Evolutionary conservation across 2,329 filamentous ascomycete genomes (phyloP).

Genomic region (Fulvia fulva): DNA sequence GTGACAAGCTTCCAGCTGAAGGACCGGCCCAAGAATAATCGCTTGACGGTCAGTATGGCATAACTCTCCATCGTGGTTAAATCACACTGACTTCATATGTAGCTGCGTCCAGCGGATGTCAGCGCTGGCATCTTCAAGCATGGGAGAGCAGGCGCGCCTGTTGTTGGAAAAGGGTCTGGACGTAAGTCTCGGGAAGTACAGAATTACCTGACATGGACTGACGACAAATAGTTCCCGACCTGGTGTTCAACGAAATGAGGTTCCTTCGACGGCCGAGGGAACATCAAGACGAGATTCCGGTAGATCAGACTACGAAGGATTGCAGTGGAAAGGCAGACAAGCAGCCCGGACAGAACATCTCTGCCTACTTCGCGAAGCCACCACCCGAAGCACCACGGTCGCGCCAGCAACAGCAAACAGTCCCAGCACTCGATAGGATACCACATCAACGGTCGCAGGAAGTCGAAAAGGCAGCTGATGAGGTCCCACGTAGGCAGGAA

Average conservation of each 20-base stretch:
- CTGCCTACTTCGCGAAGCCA: slow-evolving; percentile 41
- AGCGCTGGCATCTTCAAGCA: slow-evolving; percentile 47
- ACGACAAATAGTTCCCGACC: slow-evolving; percentile 45
- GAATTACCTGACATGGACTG: slow-evolving; percentile 20
- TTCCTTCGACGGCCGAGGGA: slow-evolving; percentile 42
- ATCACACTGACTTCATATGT: not conserved
- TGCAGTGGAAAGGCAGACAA: slow-evolving; percentile 32
- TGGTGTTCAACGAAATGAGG: slow-evolving; percentile 50
- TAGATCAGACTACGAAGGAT: slow-evolving; percentile 28
- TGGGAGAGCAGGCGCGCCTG: slow-evolving; percentile 45
- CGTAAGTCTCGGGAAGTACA: slow-evolving; percentile 31
- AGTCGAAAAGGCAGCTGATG: not conserved
- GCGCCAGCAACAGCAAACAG: slow-evolving; percentile 4
- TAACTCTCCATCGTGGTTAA: not conserved
- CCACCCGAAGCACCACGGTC: not conserved
- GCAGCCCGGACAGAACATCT: slow-evolving; percentile 41
- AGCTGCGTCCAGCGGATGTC: slow-evolving; percentile 41
- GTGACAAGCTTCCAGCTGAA: slow-evolving; percentile 44
- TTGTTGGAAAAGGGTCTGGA: slow-evolving; percentile 38
- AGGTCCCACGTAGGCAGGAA: not conserved
- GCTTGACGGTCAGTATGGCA: slow-evolving; percentile 42
- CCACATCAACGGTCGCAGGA: not conserved
- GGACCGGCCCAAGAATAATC: slow-evolving; percentile 40
- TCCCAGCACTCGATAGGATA: not conserved
- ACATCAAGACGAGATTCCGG: slow-evolving; percentile 21